These are phyloP conservation scores for Phytophthora constricta DNA, from an alignment of 352 stramenopile genomes.

Conservation along the genomic window DNA sequence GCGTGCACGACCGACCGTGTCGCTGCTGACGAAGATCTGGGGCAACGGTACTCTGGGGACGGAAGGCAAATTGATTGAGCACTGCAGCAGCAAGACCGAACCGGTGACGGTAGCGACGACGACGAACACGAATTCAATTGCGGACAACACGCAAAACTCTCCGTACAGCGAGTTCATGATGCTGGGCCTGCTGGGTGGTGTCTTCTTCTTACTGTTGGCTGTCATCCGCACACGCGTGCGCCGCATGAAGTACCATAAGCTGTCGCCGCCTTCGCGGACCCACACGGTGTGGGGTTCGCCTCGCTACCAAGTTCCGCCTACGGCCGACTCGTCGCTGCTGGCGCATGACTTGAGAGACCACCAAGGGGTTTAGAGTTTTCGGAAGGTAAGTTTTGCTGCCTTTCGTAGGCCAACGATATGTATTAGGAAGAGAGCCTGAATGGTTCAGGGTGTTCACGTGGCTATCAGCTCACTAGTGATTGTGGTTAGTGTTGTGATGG, in stretches of 20 bases:
- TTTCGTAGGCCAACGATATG: slow-evolving; percentile 14
- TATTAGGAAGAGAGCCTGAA: slow-evolving; percentile 7
- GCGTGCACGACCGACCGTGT: slow-evolving; percentile 56
- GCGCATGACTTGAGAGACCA: slow-evolving; percentile 20
- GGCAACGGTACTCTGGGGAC: slow-evolving; percentile 34
- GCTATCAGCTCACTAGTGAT: too few species aligned
- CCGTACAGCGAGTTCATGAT: slow-evolving; percentile 15
- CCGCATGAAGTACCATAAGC: slow-evolving; percentile 30
- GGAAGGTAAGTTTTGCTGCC: slow-evolving; percentile 13
- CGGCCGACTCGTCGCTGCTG: slow-evolving; percentile 20
- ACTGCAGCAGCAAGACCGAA: slow-evolving; percentile 31
- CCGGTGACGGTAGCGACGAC: not conserved
- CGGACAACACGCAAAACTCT: not conserved
- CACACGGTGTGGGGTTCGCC: slow-evolving; percentile 7
- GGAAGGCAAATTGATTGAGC: slow-evolving; percentile 46
- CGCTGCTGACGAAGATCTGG: slow-evolving; percentile 58
- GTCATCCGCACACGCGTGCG: slow-evolving; percentile 20
- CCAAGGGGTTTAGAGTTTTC: slow-evolving; percentile 26
- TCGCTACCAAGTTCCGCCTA: slow-evolving; percentile 7
- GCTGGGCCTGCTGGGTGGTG: slow-evolving; percentile 20
- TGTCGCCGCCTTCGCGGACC: slow-evolving; percentile 16
- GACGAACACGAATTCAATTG: slow-evolving; percentile 6
- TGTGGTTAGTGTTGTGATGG: too few species aligned
- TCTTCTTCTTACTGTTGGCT: slow-evolving; percentile 27
- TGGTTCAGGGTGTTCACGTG: not conserved